These are phyloP conservation scores for Naematelia aurantialba DNA, from an alignment of 768 basidiomycete species.

Conservation along the genomic window DNA sequence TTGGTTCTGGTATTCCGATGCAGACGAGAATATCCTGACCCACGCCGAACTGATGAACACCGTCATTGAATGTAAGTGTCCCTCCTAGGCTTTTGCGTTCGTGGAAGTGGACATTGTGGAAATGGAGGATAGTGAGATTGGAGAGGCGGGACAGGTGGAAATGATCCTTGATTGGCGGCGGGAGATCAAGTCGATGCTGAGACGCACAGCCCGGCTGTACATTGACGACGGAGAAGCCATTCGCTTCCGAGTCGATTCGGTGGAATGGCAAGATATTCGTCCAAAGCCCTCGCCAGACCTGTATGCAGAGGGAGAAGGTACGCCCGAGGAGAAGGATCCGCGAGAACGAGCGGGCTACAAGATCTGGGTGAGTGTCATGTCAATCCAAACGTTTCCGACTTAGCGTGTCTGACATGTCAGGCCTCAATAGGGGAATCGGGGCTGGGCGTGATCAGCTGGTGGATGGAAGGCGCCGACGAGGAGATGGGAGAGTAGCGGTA, in stretches of 20 bases:
- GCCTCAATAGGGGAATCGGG: slow-evolving; percentile 52
- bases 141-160: no score
- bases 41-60: slow-evolving; percentile 33
- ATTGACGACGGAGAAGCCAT: slow-evolving; percentile 44
- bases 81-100: no score
- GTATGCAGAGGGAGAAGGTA: background rate
- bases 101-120: no score
- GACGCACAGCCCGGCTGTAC: slow-evolving; percentile 45
- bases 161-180: no score
- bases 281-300: slow-evolving; percentile 35
- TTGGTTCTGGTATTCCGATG: slow-evolving; percentile 49
- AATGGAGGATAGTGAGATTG: no score
- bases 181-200: no score
- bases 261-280: slow-evolving; percentile 49
- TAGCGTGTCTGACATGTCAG: slow-evolving; percentile 22
- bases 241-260: slow-evolving; percentile 47
- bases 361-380: slow-evolving; percentile 49
- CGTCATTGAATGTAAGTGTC: slow-evolving; percentile 18
- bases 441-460: slow-evolving; percentile 51
- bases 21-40: slow-evolving; percentile 25
- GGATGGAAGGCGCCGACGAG: slow-evolving; percentile 42
- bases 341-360: slow-evolving; percentile 47
- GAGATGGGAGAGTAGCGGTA: slow-evolving; percentile 23
- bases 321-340: slow-evolving; percentile 32
- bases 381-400: no score